Percentiles rank a stretch among this genome's conserved stretches.
These are phyloP conservation scores for Rhytidiadelphus loreus DNA, from an alignment of 225 moss, liverwort and hornwort genomes.

Conservation along the genomic window DNA sequence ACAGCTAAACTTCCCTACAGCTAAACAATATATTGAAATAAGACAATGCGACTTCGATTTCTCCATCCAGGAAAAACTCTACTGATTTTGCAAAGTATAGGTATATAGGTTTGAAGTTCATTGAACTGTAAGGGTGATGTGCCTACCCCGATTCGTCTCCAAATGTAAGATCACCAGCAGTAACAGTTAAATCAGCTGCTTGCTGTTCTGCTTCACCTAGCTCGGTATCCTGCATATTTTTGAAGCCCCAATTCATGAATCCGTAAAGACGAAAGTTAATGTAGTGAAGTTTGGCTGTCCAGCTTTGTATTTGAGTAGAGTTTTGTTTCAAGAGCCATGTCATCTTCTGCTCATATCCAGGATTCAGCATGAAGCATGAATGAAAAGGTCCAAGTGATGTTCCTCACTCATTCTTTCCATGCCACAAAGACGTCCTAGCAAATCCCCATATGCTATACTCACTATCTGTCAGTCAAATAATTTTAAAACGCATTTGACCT, in stretches of 20 bases:
- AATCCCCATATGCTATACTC: background rate
- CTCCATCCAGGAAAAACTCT: background rate
- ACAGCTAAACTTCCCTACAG: background rate
- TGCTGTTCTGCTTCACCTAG: constrained; percentile 74
- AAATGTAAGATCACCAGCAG: constrained; percentile 91
- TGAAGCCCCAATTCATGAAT: background rate
- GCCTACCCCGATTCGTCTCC: constrained; percentile 75
- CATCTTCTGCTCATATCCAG: background rate
- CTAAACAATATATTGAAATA: background rate
- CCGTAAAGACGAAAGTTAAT: background rate
- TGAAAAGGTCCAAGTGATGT: background rate
- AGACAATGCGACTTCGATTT: background rate
- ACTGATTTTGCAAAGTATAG: background rate
- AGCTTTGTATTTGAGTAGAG: background rate
- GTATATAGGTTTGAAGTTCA: background rate
- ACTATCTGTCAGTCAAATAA: background rate
- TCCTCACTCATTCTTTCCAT: background rate
- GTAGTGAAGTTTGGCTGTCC: background rate
- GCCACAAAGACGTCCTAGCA: background rate
- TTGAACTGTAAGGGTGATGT: background rate
- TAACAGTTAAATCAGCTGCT: constrained; percentile 70
- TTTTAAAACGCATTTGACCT: background rate
- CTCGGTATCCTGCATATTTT: constrained; percentile 38
- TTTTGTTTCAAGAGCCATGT: background rate
- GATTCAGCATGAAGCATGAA: background rate